Evolutionary conservation across 140 eudicot species (phyloP).

Genomic region (Oenanthe javanica): DNA sequence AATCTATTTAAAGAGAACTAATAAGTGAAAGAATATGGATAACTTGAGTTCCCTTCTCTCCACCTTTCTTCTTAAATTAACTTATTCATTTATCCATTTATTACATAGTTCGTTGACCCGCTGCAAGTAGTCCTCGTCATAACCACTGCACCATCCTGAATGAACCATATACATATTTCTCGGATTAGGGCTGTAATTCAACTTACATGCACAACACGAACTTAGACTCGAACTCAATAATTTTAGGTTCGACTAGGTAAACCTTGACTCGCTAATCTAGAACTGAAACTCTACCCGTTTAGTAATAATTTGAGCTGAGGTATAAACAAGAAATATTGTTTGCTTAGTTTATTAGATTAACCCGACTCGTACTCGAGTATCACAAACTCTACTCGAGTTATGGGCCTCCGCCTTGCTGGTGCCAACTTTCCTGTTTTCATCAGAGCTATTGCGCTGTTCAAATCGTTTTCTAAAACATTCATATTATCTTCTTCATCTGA

Average conservation of each 20-base stretch:
- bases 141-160: background rate
- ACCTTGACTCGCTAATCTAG: background rate
- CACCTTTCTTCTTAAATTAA: background rate
- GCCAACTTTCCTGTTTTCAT: background rate
- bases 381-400: background rate
- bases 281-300: no score
- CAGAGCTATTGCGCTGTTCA: background rate
- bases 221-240: background rate
- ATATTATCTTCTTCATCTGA: background rate
- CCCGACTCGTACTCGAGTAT: background rate
- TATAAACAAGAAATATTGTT: background rate
- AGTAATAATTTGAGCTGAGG: background rate
- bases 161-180: background rate
- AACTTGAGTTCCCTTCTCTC: background rate
- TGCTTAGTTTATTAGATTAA: background rate
- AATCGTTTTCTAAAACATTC: background rate
- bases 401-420: background rate
- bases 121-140: background rate
- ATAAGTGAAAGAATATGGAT: background rate
- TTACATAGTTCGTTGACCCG: background rate
- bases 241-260: background rate
- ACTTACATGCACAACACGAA: background rate
- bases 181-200: background rate
- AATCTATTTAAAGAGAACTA: background rate
- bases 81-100: background rate